phyloP scores from a whole-genome alignment of 768 basidiomycete genomes.

The Heimioporus sp. region DNA sequence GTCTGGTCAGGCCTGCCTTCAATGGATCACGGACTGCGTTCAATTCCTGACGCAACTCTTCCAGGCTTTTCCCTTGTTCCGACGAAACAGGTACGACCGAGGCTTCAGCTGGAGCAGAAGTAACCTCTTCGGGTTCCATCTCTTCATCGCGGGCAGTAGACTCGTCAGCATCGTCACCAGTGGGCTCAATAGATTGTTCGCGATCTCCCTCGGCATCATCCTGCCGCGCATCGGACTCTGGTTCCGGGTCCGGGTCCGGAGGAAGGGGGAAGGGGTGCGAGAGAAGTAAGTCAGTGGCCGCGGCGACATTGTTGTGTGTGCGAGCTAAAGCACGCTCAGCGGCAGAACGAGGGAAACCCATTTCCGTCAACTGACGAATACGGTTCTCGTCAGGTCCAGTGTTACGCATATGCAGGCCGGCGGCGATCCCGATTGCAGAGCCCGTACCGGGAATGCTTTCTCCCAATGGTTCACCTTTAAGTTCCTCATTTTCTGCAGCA shows the following conservation, averaged over 20 bases:
- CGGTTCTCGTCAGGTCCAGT: constrained; percentile 71
- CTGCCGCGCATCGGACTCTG: constrained; percentile 22
- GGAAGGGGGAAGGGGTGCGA: constrained; percentile 77
- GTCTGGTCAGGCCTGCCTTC: constrained; percentile 59
- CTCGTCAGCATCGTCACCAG: constrained; percentile 25
- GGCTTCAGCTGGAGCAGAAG: constrained; percentile 14
- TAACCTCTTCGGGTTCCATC: constrained; percentile 23
- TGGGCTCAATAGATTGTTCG: constrained; percentile 29
- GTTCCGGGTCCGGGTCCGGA: constrained; percentile 54
- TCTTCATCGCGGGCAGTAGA: constrained; percentile 26
- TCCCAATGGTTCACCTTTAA: constrained; percentile 43
- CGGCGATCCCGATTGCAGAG: constrained; percentile 30
- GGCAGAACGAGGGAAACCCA: constrained; percentile 94
- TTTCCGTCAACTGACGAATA: constrained; percentile 84
- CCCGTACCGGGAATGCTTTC: constrained; percentile 34
- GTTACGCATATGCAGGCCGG: constrained; percentile 32
- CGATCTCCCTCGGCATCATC: constrained; percentile 11
- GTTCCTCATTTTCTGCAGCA: constrained; percentile 78
- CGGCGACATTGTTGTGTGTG: constrained; percentile 82
- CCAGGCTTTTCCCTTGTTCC: constrained; percentile 42
- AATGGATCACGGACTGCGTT: constrained; percentile 64
- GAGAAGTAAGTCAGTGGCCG: constrained; percentile 86
- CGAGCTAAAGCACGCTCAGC: constrained; percentile 82
- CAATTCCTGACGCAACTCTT: constrained; percentile 66
- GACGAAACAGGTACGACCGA: constrained; percentile 9